Evolutionary conservation across 495 filamentous ascomycete genomes (phyloP).

Genomic region (Neurospora sublineolata): DNA sequence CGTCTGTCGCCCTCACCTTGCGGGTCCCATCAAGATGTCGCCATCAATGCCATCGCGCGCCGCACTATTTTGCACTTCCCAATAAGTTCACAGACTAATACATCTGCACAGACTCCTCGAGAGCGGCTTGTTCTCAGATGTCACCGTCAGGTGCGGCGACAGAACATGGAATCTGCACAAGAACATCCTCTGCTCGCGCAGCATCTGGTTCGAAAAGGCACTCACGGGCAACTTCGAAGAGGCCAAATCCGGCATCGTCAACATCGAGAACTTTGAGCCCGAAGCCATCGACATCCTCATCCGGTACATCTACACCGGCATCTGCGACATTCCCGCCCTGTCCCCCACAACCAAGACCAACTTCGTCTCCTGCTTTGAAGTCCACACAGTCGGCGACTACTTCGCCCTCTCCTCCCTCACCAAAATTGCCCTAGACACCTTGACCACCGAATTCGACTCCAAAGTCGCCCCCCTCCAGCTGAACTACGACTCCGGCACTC

Average conservation of each 20-base stretch:
- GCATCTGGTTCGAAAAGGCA: slow-evolving; percentile 19
- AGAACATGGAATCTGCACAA: slow-evolving; percentile 19
- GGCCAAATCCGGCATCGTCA: slow-evolving; percentile 9
- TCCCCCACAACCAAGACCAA: slow-evolving; percentile 4
- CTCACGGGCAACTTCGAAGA: slow-evolving; percentile 16
- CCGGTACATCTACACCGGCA: slow-evolving; percentile 19
- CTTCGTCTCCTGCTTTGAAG: slow-evolving; percentile 14
- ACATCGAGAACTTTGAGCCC: slow-evolving; percentile 12
- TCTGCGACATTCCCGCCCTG: slow-evolving; percentile 13
- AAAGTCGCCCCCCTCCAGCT: slow-evolving; percentile 11
- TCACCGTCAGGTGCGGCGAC: slow-evolving; percentile 13
- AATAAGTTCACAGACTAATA: background rate
- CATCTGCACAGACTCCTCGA: slow-evolving; percentile 9
- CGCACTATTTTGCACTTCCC: too few relatives aligned
- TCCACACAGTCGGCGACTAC: slow-evolving; percentile 19
- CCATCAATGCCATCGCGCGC: background rate
- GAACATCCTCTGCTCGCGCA: slow-evolving; percentile 20
- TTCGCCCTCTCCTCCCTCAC: slow-evolving; percentile 10
- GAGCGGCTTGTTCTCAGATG: slow-evolving; percentile 18
- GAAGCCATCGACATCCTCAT: slow-evolving; percentile 13
- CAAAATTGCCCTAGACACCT: slow-evolving; percentile 12
- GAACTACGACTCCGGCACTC: background rate
- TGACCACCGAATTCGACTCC: slow-evolving; percentile 10
- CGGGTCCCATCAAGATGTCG: background rate
- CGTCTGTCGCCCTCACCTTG: too few relatives aligned